Base-by-base conservation (phyloP, 139 green algal species). In the Chlorella sp. region DNA sequence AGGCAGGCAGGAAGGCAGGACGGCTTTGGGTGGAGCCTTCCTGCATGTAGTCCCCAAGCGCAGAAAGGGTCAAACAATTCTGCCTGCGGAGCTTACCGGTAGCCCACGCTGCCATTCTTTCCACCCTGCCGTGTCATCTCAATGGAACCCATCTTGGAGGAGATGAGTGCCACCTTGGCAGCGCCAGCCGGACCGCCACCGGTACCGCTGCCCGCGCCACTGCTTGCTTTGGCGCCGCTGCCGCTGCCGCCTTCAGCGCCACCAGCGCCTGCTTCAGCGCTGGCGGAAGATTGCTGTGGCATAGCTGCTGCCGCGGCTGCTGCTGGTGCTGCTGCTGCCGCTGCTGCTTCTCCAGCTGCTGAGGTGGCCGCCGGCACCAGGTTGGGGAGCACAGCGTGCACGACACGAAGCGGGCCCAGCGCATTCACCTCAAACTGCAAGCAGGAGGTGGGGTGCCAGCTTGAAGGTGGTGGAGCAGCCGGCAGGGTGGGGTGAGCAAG, bases 391-490 rank as follows among this genome's bases (percentile, higher is more conserved):
- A 95, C 75, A 0, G 90, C 84, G 66, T 92, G 81, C 36, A 89
- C 90, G 19, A 91, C 88, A 2, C 93, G 82, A 32, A 96, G 82
- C 7, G 93, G 93, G 30, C 94, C 94, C 48, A 96, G 69, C 3
- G 92, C 83, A 71, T 96, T 96, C 22, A 96, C 86, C 69, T 96
- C 92, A 64, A 95, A 92, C 80, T 36, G 42, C 26, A 14, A 30
- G 7, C 80, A 36, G 1, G 30, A 21, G 28, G 48, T 28, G 28
- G 28, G 2, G 5, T 19, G 14, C 2, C 69, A 77, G 28, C 14
- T 34, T 28, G 39, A 34, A 77, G 22, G 30, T 34, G 9, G 9
- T 77, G 1, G 28, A 77, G 69, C 28, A 77, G 69, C 48, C 48
- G 48, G 5, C 48, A 36, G 69, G 69, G 28, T 34, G 69, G n/a